Conservation (phyloP, 2,329 filamentous ascomycete genomes). For the Pyrenophora seminiperda region DNA sequence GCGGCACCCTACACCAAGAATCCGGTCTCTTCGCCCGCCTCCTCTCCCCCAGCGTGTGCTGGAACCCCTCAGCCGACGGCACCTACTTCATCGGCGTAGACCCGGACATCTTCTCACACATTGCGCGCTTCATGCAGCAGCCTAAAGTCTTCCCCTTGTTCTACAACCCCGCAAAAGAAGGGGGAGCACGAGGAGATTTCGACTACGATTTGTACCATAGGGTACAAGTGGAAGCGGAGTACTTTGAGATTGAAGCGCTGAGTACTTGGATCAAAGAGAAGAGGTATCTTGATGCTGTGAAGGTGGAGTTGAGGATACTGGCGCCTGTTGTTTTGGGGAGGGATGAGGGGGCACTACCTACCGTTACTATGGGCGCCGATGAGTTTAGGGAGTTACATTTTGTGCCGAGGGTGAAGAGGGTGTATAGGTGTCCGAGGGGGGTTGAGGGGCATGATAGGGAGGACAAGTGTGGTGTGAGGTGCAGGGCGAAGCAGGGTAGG, state of each 20-base stretch:
- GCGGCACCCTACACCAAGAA: conserved; percentile 9
- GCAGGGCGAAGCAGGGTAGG: too few relatives aligned
- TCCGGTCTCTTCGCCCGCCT: conserved; percentile 16
- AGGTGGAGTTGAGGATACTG: too few relatives aligned
- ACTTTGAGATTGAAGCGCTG: conserved; percentile 41
- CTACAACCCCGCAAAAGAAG: conserved; percentile 32
- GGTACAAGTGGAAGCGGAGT: conserved; percentile 42
- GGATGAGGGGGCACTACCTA: too few relatives aligned
- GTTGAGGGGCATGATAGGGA: too few relatives aligned
- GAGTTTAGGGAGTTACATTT: too few relatives aligned
- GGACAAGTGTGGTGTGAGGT: too few relatives aligned
- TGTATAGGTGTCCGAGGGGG: too few relatives aligned
- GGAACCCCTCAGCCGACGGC: conserved; percentile 27
- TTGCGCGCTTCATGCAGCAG: conserved; percentile 29
- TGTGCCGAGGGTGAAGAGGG: too few relatives aligned
- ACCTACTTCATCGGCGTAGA: conserved; percentile 51
- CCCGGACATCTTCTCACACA: conserved; percentile 38
- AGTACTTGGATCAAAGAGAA: conserved; percentile 43
- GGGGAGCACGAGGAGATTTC: too few relatives aligned
- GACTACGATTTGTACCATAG: conserved; percentile 44
- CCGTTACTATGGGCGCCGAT: too few relatives aligned
- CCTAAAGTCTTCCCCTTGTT: conserved; percentile 38
- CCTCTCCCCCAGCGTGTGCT: conserved; percentile 7
- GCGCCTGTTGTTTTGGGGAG: too few relatives aligned
- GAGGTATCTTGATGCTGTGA: too few relatives aligned